Evolutionary conservation across 805 yeast genomes (phyloP).

Genomic region (Lipomyces mesembrius): DNA sequence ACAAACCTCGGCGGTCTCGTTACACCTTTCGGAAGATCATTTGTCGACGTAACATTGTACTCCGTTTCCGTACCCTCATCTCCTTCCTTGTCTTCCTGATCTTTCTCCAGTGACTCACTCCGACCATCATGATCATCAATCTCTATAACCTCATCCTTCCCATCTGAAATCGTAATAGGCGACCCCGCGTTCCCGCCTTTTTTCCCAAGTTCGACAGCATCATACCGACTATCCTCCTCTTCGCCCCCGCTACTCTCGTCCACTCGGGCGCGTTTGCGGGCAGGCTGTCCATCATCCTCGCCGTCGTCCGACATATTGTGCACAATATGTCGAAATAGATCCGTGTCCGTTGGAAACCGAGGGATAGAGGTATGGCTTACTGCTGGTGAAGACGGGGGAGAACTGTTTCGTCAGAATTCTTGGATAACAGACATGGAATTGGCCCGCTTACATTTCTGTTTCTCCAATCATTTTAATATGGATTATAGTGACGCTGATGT

Average conservation of each 20-base stretch:
- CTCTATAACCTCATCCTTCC: not conserved
- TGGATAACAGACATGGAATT: not conserved
- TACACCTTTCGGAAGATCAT: slow-evolving; percentile 21
- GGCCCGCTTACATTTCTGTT: slow-evolving; percentile 20
- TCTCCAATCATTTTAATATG: slow-evolving; percentile 24
- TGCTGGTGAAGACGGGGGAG: slow-evolving; percentile 19
- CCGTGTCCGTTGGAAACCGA: not conserved
- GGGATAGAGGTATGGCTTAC: not conserved
- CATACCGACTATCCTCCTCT: slow-evolving; percentile 29
- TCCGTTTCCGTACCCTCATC: not conserved
- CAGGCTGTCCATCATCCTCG: slow-evolving; percentile 7
- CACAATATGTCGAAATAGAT: slow-evolving; percentile 13
- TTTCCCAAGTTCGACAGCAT: slow-evolving; percentile 6
- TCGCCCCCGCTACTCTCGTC: slow-evolving; percentile 8
- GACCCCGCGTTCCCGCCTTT: not conserved
- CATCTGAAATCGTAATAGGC: slow-evolving; percentile 11
- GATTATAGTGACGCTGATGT: not conserved
- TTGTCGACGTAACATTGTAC: not conserved
- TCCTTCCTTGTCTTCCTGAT: not conserved
- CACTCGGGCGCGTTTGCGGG: slow-evolving; percentile 9
- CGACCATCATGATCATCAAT: not conserved
- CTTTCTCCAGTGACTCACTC: not conserved
- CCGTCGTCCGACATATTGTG: slow-evolving; percentile 21
- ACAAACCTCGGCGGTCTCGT: slow-evolving; percentile 33
- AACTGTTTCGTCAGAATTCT: not conserved